phyloP scores from a whole-genome alignment of 257 asterid species.

The Solanum microdontum region DNA sequence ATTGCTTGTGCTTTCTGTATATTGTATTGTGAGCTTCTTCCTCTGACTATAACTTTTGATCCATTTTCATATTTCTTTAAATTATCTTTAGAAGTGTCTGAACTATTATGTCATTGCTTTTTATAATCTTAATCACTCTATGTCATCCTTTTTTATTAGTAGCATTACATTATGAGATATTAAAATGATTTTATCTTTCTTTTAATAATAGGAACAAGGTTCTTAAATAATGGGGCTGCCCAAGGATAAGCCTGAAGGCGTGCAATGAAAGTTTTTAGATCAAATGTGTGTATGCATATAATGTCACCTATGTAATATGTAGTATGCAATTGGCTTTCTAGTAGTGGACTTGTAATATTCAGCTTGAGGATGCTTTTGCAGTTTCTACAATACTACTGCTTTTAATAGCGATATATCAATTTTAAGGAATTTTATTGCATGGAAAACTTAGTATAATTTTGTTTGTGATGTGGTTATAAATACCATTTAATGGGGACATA shows the following conservation, averaged over 20 bases:
- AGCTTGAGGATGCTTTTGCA: not conserved
- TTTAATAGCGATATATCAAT: no score
- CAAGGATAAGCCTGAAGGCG: not conserved
- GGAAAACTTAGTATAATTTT: no score
- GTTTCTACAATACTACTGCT: not conserved
- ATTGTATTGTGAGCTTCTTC: not conserved
- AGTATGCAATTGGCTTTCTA: not conserved
- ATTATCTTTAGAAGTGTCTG: not conserved
- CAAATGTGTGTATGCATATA: not conserved
- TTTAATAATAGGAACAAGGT: not conserved
- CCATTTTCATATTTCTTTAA: no score
- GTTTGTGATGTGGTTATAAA: no score
- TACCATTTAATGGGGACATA: no score
- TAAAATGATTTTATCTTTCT: not conserved
- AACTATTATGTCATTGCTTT: not conserved
- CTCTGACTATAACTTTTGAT: not conserved
- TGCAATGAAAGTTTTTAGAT: not conserved
- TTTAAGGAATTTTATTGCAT: no score
- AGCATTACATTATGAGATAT: not conserved
- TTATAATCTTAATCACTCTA: not conserved
- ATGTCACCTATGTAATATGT: not conserved
- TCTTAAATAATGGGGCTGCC: not conserved
- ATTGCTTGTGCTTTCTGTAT: not conserved
- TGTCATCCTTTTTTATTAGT: not conserved
- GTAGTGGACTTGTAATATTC: not conserved